Percentiles rank a stretch among this genome's conserved stretches.
phyloP scores from a whole-genome alignment of 2,329 filamentous ascomycete species.

The Magnaporthiopsis incrustans region DNA sequence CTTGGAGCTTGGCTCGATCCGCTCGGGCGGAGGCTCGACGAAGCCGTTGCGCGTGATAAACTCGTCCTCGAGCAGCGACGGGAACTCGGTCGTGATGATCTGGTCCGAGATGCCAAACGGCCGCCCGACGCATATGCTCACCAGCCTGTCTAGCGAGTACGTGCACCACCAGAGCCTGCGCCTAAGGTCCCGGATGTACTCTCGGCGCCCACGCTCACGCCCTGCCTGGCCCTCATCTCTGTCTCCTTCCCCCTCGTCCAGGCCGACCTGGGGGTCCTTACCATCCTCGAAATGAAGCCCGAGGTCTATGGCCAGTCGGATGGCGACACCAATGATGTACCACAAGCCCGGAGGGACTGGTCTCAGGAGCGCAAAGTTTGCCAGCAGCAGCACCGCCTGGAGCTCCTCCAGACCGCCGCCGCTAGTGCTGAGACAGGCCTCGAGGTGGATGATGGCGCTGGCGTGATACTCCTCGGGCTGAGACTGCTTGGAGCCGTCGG shows the following conservation, averaged over 20 bases:
- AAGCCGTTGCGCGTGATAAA: slow-evolving; percentile 80
- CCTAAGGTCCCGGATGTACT: slow-evolving; percentile 81
- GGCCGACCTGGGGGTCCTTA: slow-evolving; percentile 50
- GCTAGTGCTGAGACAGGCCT: slow-evolving; percentile 75
- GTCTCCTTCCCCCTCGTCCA: slow-evolving; percentile 39
- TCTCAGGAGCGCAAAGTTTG: slow-evolving; percentile 82
- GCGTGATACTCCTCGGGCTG: slow-evolving; percentile 96
- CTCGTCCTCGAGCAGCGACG: slow-evolving; percentile 73
- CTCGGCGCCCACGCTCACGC: slow-evolving; percentile 55
- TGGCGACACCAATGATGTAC: slow-evolving; percentile 95
- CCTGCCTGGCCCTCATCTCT: slow-evolving; percentile 2
- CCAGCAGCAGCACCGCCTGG: slow-evolving; percentile 84
- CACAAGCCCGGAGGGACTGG: slow-evolving; percentile 90
- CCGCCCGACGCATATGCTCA: slow-evolving; percentile 86
- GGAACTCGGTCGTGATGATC: slow-evolving; percentile 91
- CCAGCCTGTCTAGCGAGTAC: slow-evolving; percentile 89
- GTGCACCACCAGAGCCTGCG: slow-evolving; percentile 94
- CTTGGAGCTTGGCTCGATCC: slow-evolving; percentile 72
- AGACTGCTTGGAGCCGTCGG: slow-evolving; percentile 35
- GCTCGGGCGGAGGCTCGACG: slow-evolving; percentile 46
- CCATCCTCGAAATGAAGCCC: slow-evolving; percentile 91
- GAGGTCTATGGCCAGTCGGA: slow-evolving; percentile 82
- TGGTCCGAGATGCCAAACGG: slow-evolving; percentile 95
- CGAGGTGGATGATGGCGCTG: slow-evolving; percentile 84
- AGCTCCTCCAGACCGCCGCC: slow-evolving; percentile 89